phyloP scores from a whole-genome alignment of 441 rosid species.

The Monsonia emarginata region DNA sequence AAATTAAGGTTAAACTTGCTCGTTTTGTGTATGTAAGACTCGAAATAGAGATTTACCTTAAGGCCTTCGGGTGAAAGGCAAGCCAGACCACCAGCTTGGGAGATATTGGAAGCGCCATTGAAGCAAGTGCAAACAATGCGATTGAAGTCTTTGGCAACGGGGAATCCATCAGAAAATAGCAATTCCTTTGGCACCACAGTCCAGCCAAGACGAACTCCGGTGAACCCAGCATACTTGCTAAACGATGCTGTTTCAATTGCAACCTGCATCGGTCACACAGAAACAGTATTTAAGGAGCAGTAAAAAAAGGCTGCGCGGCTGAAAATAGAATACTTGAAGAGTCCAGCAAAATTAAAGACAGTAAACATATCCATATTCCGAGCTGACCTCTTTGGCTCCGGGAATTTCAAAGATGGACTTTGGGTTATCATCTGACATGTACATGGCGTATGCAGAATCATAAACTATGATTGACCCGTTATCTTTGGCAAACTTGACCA shows the following conservation, averaged over 20 bases:
- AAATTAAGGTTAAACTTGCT: too few species aligned
- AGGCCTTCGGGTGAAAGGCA: conserved; percentile 86
- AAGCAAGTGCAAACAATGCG: conserved; percentile 78
- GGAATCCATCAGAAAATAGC: conserved; percentile 75
- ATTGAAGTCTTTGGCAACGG: conserved; percentile 86
- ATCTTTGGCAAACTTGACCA: conserved; percentile 76
- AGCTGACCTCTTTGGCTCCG: conserved; percentile 81
- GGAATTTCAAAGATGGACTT: conserved; percentile 89
- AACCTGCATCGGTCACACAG: conserved; percentile 37
- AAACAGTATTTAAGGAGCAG: not conserved
- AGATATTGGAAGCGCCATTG: conserved; percentile 81
- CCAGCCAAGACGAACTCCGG: conserved; percentile 97
- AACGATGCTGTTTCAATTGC: conserved; percentile 90
- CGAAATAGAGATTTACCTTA: conserved; percentile 38
- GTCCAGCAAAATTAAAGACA: not conserved
- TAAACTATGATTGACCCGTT: conserved; percentile 86
- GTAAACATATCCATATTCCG: conserved; percentile 2
- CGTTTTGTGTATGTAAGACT: too few species aligned
- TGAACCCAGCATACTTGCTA: conserved; percentile 95
- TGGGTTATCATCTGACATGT: conserved; percentile 80
- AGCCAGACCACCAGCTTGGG: conserved; percentile 94
- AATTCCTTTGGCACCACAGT: conserved; percentile 84
- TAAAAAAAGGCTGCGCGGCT: not conserved
- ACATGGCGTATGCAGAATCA: conserved; percentile 93
- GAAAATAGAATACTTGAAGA: too few species aligned